These are phyloP conservation scores for Periconia sp. DNA, from an alignment of 2,329 filamentous ascomycete genomes.

Conservation along the genomic window DNA sequence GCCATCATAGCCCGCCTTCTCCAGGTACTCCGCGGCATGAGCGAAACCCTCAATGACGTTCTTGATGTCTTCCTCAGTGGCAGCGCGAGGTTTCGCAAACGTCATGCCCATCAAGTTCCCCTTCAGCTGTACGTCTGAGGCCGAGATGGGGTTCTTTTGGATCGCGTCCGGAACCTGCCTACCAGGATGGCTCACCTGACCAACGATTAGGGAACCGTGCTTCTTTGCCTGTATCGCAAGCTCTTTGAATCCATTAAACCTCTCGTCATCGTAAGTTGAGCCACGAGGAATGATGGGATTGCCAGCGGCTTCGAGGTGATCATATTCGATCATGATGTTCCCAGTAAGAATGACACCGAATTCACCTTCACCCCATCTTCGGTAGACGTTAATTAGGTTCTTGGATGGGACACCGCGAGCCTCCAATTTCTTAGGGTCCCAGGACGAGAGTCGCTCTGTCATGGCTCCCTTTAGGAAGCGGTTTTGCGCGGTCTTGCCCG, in stretches of 20 bases:
- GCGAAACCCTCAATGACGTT: conserved; percentile 62
- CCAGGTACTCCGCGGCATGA: conserved; percentile 61
- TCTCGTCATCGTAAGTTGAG: conserved; percentile 54
- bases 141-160: conserved; percentile 54
- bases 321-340: conserved; percentile 66
- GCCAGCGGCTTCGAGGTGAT: conserved; percentile 58
- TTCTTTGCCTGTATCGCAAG: conserved; percentile 58
- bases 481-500: conserved; percentile 60
- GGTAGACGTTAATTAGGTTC: conserved; percentile 57
- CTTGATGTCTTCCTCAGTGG: conserved; percentile 58
- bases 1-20: conserved; percentile 63
- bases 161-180: conserved; percentile 53
- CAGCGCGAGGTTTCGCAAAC: conserved; percentile 58
- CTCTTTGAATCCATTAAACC: conserved; percentile 62
- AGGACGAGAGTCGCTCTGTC: conserved; percentile 65
- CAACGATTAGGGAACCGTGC: conserved; percentile 60
- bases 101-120: conserved; percentile 46
- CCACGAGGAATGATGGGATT: conserved; percentile 63
- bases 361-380: conserved; percentile 55
- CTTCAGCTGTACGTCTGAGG: conserved; percentile 46
- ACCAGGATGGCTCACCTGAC: conserved; percentile 65
- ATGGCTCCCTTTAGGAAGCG: conserved; percentile 70
- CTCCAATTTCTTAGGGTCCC: conserved; percentile 56
- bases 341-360: conserved; percentile 59
- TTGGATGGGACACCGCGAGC: conserved; percentile 58